phyloP scores from a whole-genome alignment of 2,329 filamentous ascomycete species.

The Hortaea sp. region DNA sequence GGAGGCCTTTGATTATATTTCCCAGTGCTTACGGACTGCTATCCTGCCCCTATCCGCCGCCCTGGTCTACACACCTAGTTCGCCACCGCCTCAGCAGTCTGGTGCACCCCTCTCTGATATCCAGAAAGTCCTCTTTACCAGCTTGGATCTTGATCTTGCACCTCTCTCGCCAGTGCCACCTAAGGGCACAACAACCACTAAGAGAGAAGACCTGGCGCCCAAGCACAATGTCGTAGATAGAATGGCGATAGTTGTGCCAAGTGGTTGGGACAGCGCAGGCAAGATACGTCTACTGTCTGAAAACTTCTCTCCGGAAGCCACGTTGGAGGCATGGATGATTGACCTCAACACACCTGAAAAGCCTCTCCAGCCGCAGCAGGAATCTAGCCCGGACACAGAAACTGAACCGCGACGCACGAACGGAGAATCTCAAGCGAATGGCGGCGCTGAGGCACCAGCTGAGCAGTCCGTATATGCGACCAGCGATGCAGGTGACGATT shows the following conservation, averaged over 20 bases:
- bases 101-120: slow-evolving; percentile 19
- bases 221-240: slow-evolving; percentile 49
- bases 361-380: slow-evolving; percentile 45
- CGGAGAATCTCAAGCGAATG: slow-evolving; percentile 11
- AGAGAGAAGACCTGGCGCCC: slow-evolving; percentile 47
- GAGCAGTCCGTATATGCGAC: slow-evolving; percentile 20
- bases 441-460: slow-evolving; percentile 12
- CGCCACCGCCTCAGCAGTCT: slow-evolving; percentile 24
- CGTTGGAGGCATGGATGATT: slow-evolving; percentile 65
- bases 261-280: slow-evolving; percentile 98
- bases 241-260: slow-evolving; percentile 88
- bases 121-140: slow-evolving; percentile 78
- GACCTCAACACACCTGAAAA: slow-evolving; percentile 16
- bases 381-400: slow-evolving; percentile 32
- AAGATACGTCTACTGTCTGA: slow-evolving; percentile 90
- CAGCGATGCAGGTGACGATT: slow-evolving; percentile 15
- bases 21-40: slow-evolving; percentile 85
- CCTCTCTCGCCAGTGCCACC: slow-evolving; percentile 14
- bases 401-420: slow-evolving; percentile 16
- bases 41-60: slow-evolving; percentile 66
- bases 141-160: slow-evolving; percentile 46
- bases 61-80: slow-evolving; percentile 30
- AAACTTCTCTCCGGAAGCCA: slow-evolving; percentile 79
- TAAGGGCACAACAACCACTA: slow-evolving; percentile 57
- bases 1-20: slow-evolving; percentile 88